Base-by-base conservation (phyloP, 108 stramenopile species). In the Skeletonema menzelii region DNA sequence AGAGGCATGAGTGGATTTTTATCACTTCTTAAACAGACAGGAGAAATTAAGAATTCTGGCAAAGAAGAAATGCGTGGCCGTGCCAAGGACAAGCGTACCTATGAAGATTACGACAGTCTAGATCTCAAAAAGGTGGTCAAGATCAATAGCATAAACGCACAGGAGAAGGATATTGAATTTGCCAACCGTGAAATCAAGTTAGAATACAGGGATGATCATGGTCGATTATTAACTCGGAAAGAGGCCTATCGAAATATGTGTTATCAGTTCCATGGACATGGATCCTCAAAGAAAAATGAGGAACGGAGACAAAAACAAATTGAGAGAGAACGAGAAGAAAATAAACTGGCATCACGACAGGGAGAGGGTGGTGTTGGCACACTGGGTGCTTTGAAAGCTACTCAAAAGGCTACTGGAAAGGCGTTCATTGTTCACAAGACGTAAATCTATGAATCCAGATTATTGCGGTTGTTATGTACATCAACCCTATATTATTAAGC, bases 201-300 rank as follows among this genome's bases (percentile, higher is more conserved):
- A 4, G 97, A 99, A 69, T 98, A 99, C 76, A 85, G 97, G 13
- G 97, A 98, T 76, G 94, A 97, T 40, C 82, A 92, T 69, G 97
- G 99, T 19, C 87, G 94, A 13, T 76, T 97, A 55, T 72, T 99
- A 44, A 98, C 97, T 40, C 69, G 92, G 20, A 98, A 97, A 70
- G 97, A 98, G 74, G 97, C 97, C 3, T 99, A 92, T 77, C 94
- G 99, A 8, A 87, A 97, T 60, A 80, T 99, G 59, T 96, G 95
- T 62, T 97, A 98, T 84, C 91, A 94, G 65, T 99, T 99, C 80
- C 99, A 99, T 74, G 99, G 99, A 2, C 90, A 98, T 61, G 96
- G 94, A 1, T 95, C 92, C 3, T 87, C 90, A 14, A 95, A 96
- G 85, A 97, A 96, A 73, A 98, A 98, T 59, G 88, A 95, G 74